Percentiles rank a stretch among this genome's conserved stretches.
phyloP scores from a whole-genome alignment of 78 protist species.

The Chrysochromulina parva region DNA sequence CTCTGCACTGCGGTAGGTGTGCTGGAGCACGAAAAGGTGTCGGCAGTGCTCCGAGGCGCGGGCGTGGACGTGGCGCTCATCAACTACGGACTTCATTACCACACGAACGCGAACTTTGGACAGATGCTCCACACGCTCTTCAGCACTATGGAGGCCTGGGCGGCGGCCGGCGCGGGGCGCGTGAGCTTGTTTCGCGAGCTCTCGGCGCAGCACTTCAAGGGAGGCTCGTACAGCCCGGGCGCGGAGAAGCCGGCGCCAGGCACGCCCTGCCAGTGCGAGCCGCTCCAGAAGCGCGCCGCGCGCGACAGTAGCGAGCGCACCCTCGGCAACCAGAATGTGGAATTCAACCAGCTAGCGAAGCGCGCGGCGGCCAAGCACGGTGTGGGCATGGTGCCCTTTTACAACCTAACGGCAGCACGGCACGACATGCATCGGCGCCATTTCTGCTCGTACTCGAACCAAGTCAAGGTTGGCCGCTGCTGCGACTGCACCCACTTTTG shows the following conservation, averaged over 20 bases:
- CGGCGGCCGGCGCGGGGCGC: background rate
- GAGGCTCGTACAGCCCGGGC: background rate
- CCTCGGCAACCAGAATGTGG: background rate
- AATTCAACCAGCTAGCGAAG: background rate
- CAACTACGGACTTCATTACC: background rate
- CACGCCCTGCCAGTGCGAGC: background rate
- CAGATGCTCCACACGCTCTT: background rate
- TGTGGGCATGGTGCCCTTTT: background rate
- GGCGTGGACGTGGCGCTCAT: background rate
- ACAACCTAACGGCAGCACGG: background rate
- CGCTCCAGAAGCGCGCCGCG: background rate
- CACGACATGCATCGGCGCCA: background rate
- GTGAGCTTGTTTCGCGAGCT: background rate
- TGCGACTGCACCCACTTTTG: slow-evolving; percentile 17
- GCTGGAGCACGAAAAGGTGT: background rate
- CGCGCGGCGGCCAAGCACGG: background rate
- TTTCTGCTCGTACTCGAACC: background rate
- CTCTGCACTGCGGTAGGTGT: background rate
- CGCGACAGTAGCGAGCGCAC: background rate
- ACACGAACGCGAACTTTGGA: background rate
- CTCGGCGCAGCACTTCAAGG: background rate
- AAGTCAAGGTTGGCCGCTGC: background rate
- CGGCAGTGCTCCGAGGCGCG: background rate
- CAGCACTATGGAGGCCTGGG: background rate
- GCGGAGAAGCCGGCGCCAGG: background rate